Evolutionary conservation across 2,329 filamentous ascomycete genomes (phyloP), one percentile per base, ranked within the genome.

Genomic region (Aureobasidium sp.): DNA sequence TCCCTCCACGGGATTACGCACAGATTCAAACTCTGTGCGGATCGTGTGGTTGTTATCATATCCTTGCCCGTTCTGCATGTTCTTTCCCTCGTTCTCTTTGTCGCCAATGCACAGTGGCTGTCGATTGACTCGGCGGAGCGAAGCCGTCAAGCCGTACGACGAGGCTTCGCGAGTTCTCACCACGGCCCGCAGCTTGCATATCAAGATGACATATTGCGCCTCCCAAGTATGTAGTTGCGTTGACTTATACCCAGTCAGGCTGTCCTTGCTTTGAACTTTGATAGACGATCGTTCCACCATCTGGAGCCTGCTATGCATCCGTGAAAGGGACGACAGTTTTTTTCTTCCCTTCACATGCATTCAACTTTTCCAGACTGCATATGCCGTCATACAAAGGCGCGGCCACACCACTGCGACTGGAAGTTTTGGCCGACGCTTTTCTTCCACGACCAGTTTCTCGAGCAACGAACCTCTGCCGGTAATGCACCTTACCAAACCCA

Each of bases 51-150:
- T 50, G 42, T 49, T 27, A 50, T 54, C 42, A 58, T 42, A 58
- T 58, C 54, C 36, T 59, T 50, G 57, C 57, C 27, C 44, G 27
- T 50, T 39, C 37, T 59, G 57, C 57, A 47, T 47, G 25, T 41
- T 48, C 30, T 25, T 47, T 30, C 44, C 44, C 44, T 29, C 32
- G 41, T 36, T 32, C 42, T 37, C 27, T 21, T 30, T 16, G 34
- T 39, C 49, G 49, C 21, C 34, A 34, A 57, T 57, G 53, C 53
- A 45, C 53, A 21, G 39, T 57, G 44, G 57, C 57, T 49, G 42
- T 57, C 44, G 45, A 59, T 59, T 49, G 45, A 59, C 57, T 59
- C 57, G 45, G 45, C 57, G 57, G 57, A 59, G 32, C 21, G 44
- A 47, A 49, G 44, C 41, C 41, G 41, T 44, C 8, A 44, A 44